These are phyloP conservation scores for Geotrichum carabidarum DNA, from an alignment of 1,139 yeast species.

Conservation along the genomic window DNA sequence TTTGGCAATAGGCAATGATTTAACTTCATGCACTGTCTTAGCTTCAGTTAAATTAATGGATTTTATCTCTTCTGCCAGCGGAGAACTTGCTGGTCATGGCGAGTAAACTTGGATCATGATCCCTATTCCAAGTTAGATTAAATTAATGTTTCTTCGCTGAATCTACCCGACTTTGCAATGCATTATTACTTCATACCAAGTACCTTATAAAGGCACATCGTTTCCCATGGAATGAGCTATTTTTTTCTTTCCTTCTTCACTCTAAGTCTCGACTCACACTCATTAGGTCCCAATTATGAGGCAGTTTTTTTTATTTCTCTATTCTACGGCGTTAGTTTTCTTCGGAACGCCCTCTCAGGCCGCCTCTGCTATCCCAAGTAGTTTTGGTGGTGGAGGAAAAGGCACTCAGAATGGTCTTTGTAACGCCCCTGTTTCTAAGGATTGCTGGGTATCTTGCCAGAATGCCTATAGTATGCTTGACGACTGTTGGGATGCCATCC, in stretches of 20 bases:
- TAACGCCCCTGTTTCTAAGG: constrained; percentile 14
- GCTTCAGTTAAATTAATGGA: constrained; percentile 5
- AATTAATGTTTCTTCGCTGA: background rate
- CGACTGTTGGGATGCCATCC: constrained; percentile 7
- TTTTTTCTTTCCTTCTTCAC: background rate
- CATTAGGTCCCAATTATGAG: constrained; percentile 17
- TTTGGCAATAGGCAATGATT: background rate
- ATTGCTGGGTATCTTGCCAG: constrained; percentile 20
- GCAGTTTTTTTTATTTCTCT: constrained; percentile 7
- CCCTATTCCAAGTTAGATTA: constrained; percentile 6
- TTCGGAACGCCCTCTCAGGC: constrained; percentile 13
- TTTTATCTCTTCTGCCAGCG: background rate
- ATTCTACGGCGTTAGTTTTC: constrained; percentile 7
- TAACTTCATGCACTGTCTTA: constrained; percentile 3
- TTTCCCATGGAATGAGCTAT: background rate
- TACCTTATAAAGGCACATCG: constrained; percentile 2
- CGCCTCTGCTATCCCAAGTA: constrained; percentile 10
- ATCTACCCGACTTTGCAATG: too few relatives aligned
- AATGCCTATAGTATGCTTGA: constrained; percentile 16
- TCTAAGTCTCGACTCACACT: constrained; percentile 10
- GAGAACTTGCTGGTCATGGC: background rate
- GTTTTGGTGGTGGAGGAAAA: constrained; percentile 4
- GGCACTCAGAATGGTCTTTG: constrained; percentile 13
- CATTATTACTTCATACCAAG: too few relatives aligned
- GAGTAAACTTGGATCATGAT: background rate